Evolutionary conservation across 106 monocot species (phyloP).

Genomic region (Iris macrosiphon): DNA sequence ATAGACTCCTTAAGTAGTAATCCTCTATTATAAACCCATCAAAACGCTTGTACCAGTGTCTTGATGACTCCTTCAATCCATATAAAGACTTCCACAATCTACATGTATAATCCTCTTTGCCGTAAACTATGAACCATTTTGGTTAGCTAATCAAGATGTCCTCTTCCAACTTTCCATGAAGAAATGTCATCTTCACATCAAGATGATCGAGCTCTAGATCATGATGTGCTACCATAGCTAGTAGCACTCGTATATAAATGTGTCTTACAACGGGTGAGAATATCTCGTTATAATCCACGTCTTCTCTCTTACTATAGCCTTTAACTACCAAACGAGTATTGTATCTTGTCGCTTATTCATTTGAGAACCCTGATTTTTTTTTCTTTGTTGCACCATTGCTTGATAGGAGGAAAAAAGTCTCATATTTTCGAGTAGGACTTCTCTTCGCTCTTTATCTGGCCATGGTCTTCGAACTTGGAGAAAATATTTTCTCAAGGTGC

Average conservation of each 20-base stretch:
- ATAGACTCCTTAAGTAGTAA: neutral
- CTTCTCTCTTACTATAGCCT: neutral
- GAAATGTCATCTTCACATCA: slow-evolving; percentile 6
- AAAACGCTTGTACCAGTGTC: neutral
- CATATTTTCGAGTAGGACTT: no score
- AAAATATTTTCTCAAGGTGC: no score
- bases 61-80: neutral
- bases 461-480: no score
- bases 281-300: slow-evolving; percentile 5
- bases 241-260: neutral
- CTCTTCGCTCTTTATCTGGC: no score
- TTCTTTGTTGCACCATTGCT: no score
- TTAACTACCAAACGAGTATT: neutral
- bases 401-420: no score
- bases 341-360: neutral
- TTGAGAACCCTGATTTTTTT: neutral
- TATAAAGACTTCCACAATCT: neutral
- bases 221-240: neutral
- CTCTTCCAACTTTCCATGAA: neutral
- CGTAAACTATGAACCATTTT: neutral
- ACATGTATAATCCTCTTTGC: slow-evolving; percentile 5
- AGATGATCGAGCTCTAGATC: neutral
- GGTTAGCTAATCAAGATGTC: no score
- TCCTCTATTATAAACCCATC: neutral
- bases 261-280: slow-evolving; percentile 5